Evolutionary conservation across 805 yeast species (phyloP).

Genomic region (Starmera pachycereana): DNA sequence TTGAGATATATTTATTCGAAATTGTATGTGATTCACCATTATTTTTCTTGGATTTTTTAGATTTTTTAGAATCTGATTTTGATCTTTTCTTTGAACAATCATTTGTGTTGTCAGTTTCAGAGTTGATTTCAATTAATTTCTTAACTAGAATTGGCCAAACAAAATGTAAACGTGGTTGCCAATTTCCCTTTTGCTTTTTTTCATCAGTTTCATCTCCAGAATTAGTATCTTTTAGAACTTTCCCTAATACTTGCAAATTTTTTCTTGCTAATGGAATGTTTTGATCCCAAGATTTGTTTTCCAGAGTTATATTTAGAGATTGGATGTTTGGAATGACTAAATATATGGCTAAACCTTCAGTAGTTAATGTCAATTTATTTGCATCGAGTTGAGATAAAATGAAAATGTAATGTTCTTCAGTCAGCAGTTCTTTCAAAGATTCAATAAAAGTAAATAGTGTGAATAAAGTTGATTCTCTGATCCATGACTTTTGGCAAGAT

Average conservation of each 20-base stretch:
- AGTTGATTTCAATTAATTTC: constrained; percentile 22
- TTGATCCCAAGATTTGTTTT: constrained; percentile 44
- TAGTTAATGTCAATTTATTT: constrained; percentile 47
- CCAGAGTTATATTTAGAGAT: constrained; percentile 4
- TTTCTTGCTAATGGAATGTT: constrained; percentile 67
- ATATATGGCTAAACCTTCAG: constrained; percentile 74
- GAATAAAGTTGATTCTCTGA: constrained; percentile 70
- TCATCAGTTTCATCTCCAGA: constrained; percentile 24
- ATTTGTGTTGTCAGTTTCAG: constrained; percentile 9
- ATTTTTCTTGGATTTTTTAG: constrained; percentile 13
- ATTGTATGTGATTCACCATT: constrained; percentile 7
- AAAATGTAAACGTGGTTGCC: constrained; percentile 69
- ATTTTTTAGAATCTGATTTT: constrained; percentile 22
- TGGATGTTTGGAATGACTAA: constrained; percentile 33
- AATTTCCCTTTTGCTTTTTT: constrained; percentile 38
- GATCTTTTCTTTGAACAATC: constrained; percentile 28
- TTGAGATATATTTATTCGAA: no score
- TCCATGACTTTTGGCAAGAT: constrained; percentile 66
- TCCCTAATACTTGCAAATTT: constrained; percentile 50
- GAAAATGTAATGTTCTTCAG: constrained; percentile 11
- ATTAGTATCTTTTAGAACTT: constrained; percentile 50
- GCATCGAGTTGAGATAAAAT: constrained; percentile 38
- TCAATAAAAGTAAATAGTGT: constrained; percentile 52
- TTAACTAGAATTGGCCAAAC: constrained; percentile 59
- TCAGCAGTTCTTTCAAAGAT: constrained; percentile 15